phyloP scores from a whole-genome alignment of 306 rosid genomes.

The Canavalia gladiata region DNA sequence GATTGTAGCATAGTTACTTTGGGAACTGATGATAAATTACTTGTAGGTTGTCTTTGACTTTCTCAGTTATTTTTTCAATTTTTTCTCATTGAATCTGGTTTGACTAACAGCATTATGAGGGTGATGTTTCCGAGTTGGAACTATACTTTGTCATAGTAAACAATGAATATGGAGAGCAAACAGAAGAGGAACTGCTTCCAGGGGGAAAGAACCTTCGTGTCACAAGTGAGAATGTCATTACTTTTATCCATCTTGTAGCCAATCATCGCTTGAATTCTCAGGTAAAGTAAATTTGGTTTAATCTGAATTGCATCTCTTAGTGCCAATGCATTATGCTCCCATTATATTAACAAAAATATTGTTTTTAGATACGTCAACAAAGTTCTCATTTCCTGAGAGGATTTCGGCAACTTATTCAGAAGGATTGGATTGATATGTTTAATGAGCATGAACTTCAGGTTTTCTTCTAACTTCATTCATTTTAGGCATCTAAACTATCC shows the following conservation, averaged over 20 bases:
- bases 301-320: conserved; percentile 37
- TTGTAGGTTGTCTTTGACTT: conserved; percentile 22
- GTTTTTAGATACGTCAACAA: conserved; percentile 91
- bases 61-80: conserved; percentile 23
- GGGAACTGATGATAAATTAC: conserved; percentile 8
- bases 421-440: conserved; percentile 98
- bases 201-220: conserved; percentile 83
- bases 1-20: conserved; percentile 5
- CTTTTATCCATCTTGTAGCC: conserved; percentile 96
- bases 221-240: conserved; percentile 86
- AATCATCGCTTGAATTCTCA: conserved; percentile 97
- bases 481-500: conserved; percentile 1
- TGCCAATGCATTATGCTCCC: conserved; percentile 21
- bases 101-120: conserved; percentile 75
- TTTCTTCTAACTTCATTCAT: conserved; percentile 40
- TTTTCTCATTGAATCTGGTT: conserved; percentile 39
- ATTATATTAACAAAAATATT: conserved; percentile 33
- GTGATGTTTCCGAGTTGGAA: conserved; percentile 84
- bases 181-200: conserved; percentile 92
- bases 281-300: conserved; percentile 55
- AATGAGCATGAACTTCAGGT: conserved; percentile 99
- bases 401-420: conserved; percentile 95
- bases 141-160: conserved; percentile 91
- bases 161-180: conserved; percentile 98
- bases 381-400: conserved; percentile 98